These are phyloP conservation scores for Corylus americana DNA, from an alignment of 306 rosid genomes.

Conservation along the genomic window DNA sequence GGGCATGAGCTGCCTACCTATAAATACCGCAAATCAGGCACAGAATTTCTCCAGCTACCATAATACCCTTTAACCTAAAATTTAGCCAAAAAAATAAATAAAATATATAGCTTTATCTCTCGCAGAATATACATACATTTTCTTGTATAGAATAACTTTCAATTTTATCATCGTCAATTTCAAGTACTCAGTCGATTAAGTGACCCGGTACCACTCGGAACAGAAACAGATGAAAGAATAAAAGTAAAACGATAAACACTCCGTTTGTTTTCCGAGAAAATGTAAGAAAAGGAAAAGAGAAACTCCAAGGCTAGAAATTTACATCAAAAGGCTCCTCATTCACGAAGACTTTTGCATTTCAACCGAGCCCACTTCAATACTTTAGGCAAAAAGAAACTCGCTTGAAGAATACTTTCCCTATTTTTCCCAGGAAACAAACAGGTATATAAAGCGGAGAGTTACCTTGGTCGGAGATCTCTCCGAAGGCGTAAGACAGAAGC, in stretches of 20 bases:
- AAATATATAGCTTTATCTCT: not conserved
- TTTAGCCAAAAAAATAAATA: not conserved
- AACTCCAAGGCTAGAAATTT: not conserved
- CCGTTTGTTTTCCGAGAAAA: not conserved
- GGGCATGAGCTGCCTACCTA: conserved; percentile 43
- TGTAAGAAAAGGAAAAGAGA: not conserved
- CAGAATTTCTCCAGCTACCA: conserved; percentile 42
- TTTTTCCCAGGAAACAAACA: conserved; percentile 1
- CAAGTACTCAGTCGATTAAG: not conserved
- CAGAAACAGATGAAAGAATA: not conserved
- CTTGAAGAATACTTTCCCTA: not conserved
- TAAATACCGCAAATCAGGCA: conserved; percentile 41
- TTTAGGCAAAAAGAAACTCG: not conserved
- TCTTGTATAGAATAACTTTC: not conserved
- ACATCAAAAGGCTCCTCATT: not conserved
- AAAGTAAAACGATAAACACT: not conserved
- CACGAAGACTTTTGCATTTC: not conserved
- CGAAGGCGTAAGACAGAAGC: not conserved
- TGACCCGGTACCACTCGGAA: not conserved
- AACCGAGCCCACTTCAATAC: not conserved
- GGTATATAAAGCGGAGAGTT: not conserved
- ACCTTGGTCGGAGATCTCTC: conserved; percentile 1
- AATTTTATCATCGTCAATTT: not conserved
- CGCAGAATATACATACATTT: not conserved
- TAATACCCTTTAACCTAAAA: conserved; percentile 49